Evolutionary conservation across 768 basidiomycete genomes (phyloP), one percentile per base, ranked within the genome.

Genomic region (Kondoa subrosea): DNA sequence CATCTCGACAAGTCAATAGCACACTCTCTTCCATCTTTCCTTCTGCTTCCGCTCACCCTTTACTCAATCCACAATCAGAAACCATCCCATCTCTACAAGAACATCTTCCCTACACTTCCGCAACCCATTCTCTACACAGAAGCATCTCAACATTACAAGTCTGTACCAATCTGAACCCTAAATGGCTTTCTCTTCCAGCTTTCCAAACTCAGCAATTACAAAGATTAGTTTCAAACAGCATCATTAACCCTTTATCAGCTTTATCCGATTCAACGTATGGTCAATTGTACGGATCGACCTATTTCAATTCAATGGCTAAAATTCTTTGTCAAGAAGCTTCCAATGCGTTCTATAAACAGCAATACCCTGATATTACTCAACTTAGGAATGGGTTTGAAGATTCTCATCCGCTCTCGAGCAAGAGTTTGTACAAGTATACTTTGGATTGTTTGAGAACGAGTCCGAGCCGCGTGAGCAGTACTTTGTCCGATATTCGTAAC

Each of bases 191-290:
- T 0, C 83, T 87, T 70, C 79, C 82, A 1, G 80, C 85, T 21
- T 74, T 93, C 26, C 84, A 89, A 70, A 78, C 84, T 32, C 79
- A 81, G 27, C 82, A 91, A 78, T 85, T 87, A 50, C 84, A 84
- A 69, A 91, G 91, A 78, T 78, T 95, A 57, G 88, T 85, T 32
- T 82, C 88, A 68, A 89, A 93, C 75, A 80, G 85, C 15, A 81
- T 85, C 72, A 83, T 96, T 76, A 91, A 95, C 74, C 85, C 93
- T 1, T 81, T 96, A 67, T 88, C 91, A 0, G 87, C 89, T 8
- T 75, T 96, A 27, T 78, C 90, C 70, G 83, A 84, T 32, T 87
- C 90, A 73, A 81, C 82, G 64, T 93, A 93, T 75, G 90, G 89
- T 21, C 83, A 84, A 0, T 76, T 93, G 25, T 81, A 87, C 74